Evolutionary conservation across 176 grass and related monocot species (phyloP).

Genomic region (Microstegium vimineum): DNA sequence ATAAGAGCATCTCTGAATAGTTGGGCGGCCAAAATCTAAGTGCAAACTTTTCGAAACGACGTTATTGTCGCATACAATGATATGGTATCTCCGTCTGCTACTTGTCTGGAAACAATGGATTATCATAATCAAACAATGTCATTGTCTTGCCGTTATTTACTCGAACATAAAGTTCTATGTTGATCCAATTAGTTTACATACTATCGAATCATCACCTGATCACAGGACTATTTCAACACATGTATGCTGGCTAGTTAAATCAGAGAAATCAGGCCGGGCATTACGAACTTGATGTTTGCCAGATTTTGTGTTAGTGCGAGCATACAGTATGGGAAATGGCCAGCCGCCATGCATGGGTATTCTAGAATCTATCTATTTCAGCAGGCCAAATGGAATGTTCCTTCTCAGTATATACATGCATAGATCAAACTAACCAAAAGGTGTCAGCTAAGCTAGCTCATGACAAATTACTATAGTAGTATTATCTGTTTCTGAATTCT

Average conservation of each 20-base stretch:
- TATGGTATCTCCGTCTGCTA: slow-evolving; percentile 18
- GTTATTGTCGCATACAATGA: slow-evolving; percentile 26
- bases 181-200: background rate
- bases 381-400: background rate
- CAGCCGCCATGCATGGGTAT: background rate
- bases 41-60: background rate
- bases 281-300: background rate
- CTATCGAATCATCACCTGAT: background rate
- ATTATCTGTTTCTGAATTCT: background rate
- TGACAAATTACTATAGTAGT: background rate
- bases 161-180: background rate
- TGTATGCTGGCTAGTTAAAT: background rate
- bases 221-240: slow-evolving; percentile 11
- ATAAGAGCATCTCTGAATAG: background rate
- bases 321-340: background rate
- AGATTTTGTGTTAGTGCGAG: background rate
- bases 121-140: background rate
- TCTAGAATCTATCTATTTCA: background rate
- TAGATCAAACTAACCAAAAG: background rate
- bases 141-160: slow-evolving; percentile 20
- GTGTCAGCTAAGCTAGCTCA: no score
- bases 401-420: background rate
- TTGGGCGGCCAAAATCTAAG: slow-evolving; percentile 21
- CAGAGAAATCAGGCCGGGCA: slow-evolving; percentile 1
- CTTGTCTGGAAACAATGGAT: slow-evolving; percentile 28